Base-by-base conservation (phyloP, 2,329 filamentous ascomycete species). In the Botryosphaeria agaves region DNA sequence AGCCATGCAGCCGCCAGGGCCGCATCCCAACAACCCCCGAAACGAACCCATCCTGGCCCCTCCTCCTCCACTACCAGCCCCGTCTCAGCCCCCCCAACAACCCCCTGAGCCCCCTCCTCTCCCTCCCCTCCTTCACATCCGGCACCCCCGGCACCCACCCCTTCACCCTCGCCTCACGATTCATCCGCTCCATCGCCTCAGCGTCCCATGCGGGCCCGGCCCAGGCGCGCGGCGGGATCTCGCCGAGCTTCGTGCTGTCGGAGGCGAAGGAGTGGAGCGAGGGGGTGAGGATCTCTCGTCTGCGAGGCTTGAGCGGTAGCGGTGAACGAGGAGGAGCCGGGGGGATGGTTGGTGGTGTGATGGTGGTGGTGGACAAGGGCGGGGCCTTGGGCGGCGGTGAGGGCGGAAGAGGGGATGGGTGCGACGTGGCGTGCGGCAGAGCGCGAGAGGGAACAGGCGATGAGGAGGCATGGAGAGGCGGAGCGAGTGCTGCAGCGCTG, bases 141-240 rank as follows among this genome's bases (percentile, higher is more conserved):
- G n/a, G n/a, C n/a, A n/a, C n/a, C n/a, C n/a, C n/a, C 7, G 32
- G 18, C 9, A 42, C 45, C 44, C 46, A 45, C 14, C 48, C 45
- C 31, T 41, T 44, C 20, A 26, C 34, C 28, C 38, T 30, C n/a
- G 55, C 55, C 36, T 58, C 50, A 4, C 40, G 39, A 32, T 62
- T 62, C 39, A 53, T 37, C 14, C 51, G 41, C 26, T 52, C 54
- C 31, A 56, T 56, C 19, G 48, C 50, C 19, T 54, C 53, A 28
- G 51, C 55, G 32, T 62, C 53, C 32, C 46, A 61, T n/a, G n/a
- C n/a, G 5, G 57, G 56, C 32, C 35, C 45, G 1, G 48, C 45
- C 59, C 59, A 62, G 28, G 52, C 49, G 21, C 52, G 47, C 42
- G 59, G 42, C 4, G 59, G 59, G 5, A 63, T 62, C 38, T 62